phyloP scores from a whole-genome alignment of 2,329 filamentous ascomycete species.

The Stagonosporopsis vannaccii region DNA sequence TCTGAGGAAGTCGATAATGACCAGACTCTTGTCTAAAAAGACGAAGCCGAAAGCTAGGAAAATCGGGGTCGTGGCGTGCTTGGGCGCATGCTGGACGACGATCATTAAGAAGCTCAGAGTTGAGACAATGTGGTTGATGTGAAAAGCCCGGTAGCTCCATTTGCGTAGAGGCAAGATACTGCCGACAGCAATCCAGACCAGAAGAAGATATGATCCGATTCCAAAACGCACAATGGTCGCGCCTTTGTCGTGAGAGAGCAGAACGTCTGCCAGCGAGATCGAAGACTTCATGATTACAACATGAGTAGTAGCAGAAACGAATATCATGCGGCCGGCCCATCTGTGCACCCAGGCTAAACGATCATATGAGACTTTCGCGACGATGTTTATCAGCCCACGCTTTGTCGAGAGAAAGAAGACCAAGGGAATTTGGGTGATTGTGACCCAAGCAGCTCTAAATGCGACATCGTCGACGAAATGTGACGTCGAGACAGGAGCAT shows the following conservation, averaged over 20 bases:
- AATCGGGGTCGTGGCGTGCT: constrained; percentile 29
- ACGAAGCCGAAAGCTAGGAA: constrained; percentile 28
- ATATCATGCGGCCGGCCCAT: constrained; percentile 32
- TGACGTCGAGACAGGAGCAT: constrained; percentile 28
- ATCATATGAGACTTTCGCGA: constrained; percentile 33
- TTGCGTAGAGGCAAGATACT: constrained; percentile 32
- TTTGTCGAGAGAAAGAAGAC: constrained; percentile 39
- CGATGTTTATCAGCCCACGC: constrained; percentile 30
- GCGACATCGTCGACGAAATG: constrained; percentile 41
- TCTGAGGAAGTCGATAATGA: constrained; percentile 16
- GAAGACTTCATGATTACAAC: constrained; percentile 37
- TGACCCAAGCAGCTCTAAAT: constrained; percentile 42
- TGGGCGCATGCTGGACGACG: constrained; percentile 34
- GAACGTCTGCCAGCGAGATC: constrained; percentile 29
- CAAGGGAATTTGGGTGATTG: constrained; percentile 37
- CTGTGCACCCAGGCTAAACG: constrained; percentile 35
- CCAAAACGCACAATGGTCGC: constrained; percentile 36
- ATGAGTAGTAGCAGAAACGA: constrained; percentile 38
- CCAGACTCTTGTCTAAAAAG: constrained; percentile 25
- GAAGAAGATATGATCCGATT: constrained; percentile 29
- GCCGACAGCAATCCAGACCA: constrained; percentile 35
- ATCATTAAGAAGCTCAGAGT: constrained; percentile 33
- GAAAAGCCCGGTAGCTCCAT: constrained; percentile 36
- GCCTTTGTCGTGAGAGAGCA: constrained; percentile 25
- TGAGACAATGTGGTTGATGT: constrained; percentile 38